These are phyloP conservation scores for Plantago elongata DNA, from an alignment of 257 asterid species.

Conservation along the genomic window DNA sequence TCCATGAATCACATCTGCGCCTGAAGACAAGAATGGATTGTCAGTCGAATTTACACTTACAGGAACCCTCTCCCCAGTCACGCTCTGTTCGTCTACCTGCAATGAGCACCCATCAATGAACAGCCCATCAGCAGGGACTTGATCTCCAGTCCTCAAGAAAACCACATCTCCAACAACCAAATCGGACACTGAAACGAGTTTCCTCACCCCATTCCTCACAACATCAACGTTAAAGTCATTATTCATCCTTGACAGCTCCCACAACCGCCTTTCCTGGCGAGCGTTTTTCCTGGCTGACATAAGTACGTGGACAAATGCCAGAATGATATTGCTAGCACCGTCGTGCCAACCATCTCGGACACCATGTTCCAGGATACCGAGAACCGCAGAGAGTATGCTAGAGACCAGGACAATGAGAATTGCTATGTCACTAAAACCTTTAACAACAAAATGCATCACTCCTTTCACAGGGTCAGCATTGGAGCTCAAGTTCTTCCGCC, in stretches of 20 bases:
- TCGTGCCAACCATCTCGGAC: conserved; percentile 20
- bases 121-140: conserved; percentile 30
- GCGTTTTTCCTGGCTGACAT: background rate
- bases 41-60: conserved; percentile 11
- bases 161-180: conserved; percentile 29
- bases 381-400: conserved; percentile 6
- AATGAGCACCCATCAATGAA: conserved; percentile 27
- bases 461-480: conserved; percentile 8
- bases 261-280: conserved; percentile 9
- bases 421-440: conserved; percentile 8
- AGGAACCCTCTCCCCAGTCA: conserved; percentile 22
- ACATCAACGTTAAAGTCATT: background rate
- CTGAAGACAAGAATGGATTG: conserved; percentile 27
- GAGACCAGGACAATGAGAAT: conserved; percentile 7
- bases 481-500: conserved; percentile 27
- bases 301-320: background rate
- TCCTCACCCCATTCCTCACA: conserved; percentile 19
- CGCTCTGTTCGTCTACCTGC: conserved; percentile 30
- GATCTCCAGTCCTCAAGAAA: conserved; percentile 25
- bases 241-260: conserved; percentile 1
- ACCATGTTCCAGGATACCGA: conserved; percentile 17
- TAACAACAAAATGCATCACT: background rate
- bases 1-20: conserved; percentile 23
- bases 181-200: conserved; percentile 19
- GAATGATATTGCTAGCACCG: conserved; percentile 21